A percentile compares a stretch with the other conserved stretches of the same genome.
These are phyloP conservation scores for Dryadomyces quercus-mongolicae DNA, from an alignment of 2,329 filamentous ascomycete genomes.

Conservation along the genomic window DNA sequence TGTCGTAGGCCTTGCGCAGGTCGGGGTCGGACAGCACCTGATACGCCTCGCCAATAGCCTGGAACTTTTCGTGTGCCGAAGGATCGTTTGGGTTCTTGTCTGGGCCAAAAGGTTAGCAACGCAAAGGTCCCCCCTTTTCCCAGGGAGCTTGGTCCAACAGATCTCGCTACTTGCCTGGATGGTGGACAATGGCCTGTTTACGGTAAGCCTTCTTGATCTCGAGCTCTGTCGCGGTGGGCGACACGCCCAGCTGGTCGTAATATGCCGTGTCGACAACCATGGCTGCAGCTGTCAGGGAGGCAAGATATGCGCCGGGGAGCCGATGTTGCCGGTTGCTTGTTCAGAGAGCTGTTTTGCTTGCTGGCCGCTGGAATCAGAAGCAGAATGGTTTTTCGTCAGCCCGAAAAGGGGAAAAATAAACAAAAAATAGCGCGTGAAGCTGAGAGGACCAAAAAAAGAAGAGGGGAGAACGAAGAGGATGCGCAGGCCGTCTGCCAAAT, in stretches of 20 bases:
- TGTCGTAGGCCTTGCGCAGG: conserved; percentile 86
- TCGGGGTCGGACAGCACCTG: conserved; percentile 79
- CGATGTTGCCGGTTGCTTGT: too few species aligned
- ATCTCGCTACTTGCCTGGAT: conserved; percentile 43
- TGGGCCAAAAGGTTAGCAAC: conserved; percentile 20
- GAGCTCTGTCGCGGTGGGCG: conserved; percentile 73
- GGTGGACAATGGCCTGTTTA: conserved; percentile 86
- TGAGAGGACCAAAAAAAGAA: background rate
- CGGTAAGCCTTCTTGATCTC: conserved; percentile 97
- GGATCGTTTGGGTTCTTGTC: conserved; percentile 98
- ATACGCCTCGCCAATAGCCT: conserved; percentile 66
- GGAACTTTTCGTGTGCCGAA: conserved; percentile 86
- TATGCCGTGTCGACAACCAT: conserved; percentile 87
- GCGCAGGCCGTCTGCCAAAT: background rate
- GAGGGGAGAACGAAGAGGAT: background rate
- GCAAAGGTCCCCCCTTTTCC: too few species aligned
- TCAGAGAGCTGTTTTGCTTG: too few species aligned
- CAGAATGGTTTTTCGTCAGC: background rate
- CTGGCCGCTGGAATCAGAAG: background rate
- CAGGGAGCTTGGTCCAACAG: too few species aligned
- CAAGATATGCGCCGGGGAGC: background rate
- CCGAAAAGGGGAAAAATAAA: background rate
- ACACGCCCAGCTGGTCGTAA: conserved; percentile 77
- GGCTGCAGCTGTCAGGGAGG: conserved; percentile 5
- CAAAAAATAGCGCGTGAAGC: background rate